phyloP scores from a whole-genome alignment of 2,329 filamentous ascomycete genomes.

The Tolypocladium capitatum region DNA sequence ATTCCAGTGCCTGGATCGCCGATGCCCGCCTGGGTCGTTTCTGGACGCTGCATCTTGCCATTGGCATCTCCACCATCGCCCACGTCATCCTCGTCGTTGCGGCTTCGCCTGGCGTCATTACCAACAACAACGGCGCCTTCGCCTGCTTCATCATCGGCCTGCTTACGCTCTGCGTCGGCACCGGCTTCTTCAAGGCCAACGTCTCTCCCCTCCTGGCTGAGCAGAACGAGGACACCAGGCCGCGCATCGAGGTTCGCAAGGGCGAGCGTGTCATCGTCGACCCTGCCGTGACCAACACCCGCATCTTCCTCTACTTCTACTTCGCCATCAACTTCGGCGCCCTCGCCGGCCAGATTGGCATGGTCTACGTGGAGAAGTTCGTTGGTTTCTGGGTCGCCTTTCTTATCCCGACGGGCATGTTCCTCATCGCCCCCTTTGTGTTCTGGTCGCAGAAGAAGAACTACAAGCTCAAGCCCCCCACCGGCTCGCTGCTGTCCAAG shows the following conservation, averaged over 20 bases:
- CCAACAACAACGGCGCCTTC: slow-evolving; percentile 41
- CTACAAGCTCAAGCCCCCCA: slow-evolving; percentile 52
- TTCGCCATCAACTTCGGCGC: slow-evolving; percentile 49
- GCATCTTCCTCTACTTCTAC: slow-evolving; percentile 54
- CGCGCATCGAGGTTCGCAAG: slow-evolving; percentile 39
- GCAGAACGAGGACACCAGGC: slow-evolving; percentile 47
- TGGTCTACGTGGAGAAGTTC: slow-evolving; percentile 65
- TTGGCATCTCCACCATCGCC: slow-evolving; percentile 50
- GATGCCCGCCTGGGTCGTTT: slow-evolving; percentile 63
- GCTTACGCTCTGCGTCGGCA: slow-evolving; percentile 44
- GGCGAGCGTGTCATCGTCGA: slow-evolving; percentile 61
- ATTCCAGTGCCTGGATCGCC: slow-evolving; percentile 36
- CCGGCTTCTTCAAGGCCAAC: slow-evolving; percentile 72
- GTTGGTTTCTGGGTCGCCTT: slow-evolving; percentile 64
- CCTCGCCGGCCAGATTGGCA: slow-evolving; percentile 40
- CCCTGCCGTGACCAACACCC: slow-evolving; percentile 52
- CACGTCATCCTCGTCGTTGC: slow-evolving; percentile 54
- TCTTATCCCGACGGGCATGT: slow-evolving; percentile 52
- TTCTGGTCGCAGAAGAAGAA: slow-evolving; percentile 44
- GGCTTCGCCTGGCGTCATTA: slow-evolving; percentile 49
- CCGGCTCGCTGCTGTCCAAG: slow-evolving; percentile 58
- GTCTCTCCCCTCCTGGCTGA: slow-evolving; percentile 61
- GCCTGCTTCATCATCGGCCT: slow-evolving; percentile 58
- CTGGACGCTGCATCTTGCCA: slow-evolving; percentile 57
- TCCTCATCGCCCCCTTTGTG: slow-evolving; percentile 48